Evolutionary conservation across 2,329 filamentous ascomycete species (phyloP), one percentile per base, ranked within the genome.

Genomic region (Endoconidiophora polonica): DNA sequence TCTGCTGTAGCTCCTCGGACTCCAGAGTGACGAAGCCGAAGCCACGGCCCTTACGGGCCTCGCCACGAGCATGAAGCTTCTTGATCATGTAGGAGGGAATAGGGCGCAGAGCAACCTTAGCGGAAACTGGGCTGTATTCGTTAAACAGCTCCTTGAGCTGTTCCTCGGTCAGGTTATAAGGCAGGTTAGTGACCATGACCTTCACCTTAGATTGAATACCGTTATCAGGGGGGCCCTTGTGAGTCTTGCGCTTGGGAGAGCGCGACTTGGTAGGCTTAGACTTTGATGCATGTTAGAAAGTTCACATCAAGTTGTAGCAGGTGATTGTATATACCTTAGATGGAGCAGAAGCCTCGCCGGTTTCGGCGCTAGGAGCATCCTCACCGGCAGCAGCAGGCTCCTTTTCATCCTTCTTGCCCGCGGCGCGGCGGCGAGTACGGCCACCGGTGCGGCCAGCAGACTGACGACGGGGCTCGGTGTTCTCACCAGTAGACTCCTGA

Each of bases 1-100:
- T 94, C 72, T 93, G 81, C 76, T 98, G 91, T 62, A 90, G 70
- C 69, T 94, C 88, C 75, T 98, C 90, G 16, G 86, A 93, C 56
- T 83, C 83, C 55, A 98, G 81, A 54, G 87, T 96, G 56, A 98
- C 91, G 67, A 98, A 98, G 58, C 91, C 91, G 66, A 98, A 98
- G 58, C 91, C 91, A 73, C 91, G 91, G 55, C 91, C 91, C 82
- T 98, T 98, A 73, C 91, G 91, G 61, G 90, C 81, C 73, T 98
- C 91, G 64, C 88, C 88, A 65, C 91, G 90, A 62, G 90, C 88
- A 72, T 94, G 88, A 56, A 98, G 86, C 79, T 98, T 98, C 83
- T 95, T 95, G 71, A 98, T 91, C 91, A 98, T 98, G 76, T 96
- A 98, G 62, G 90, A 88, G 59, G 91, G 91, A 59, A 98, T 98